Percentiles rank a stretch among this genome's conserved stretches.
Conservation (phyloP, 2,329 filamentous ascomycete species). For the Harringtonia aguacate region DNA sequence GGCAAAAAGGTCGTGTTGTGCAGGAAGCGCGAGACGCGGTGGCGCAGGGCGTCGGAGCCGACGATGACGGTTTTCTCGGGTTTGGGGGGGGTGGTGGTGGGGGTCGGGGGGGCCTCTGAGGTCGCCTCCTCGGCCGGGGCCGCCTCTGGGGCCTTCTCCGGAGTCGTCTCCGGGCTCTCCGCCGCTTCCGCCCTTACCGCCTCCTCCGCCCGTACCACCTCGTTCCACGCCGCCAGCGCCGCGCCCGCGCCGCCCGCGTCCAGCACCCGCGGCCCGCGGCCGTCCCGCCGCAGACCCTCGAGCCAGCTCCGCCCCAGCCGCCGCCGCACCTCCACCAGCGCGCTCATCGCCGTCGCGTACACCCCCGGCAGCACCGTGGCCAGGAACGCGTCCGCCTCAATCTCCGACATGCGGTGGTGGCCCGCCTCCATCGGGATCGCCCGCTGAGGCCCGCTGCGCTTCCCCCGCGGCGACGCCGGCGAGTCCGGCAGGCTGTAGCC, state of each 20-base stretch:
- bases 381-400: slow-evolving; percentile 65
- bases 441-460: slow-evolving; percentile 47
- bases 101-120: slow-evolving; percentile 19
- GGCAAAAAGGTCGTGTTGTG: slow-evolving; percentile 89
- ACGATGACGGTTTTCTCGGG: slow-evolving; percentile 76
- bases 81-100: slow-evolving; percentile 32
- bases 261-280: slow-evolving; percentile 51
- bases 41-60: slow-evolving; percentile 62
- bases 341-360: slow-evolving; percentile 57
- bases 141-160: slow-evolving; percentile 26
- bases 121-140: slow-evolving; percentile 31
- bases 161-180: slow-evolving; percentile 52
- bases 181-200: slow-evolving; percentile 48
- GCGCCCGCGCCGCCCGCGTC: slow-evolving; percentile 68
- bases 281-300: too few species aligned
- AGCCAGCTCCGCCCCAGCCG: slow-evolving; percentile 64
- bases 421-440: slow-evolving; percentile 53
- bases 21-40: slow-evolving; percentile 65
- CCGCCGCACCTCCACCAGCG: slow-evolving; percentile 63
- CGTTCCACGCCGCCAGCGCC: slow-evolving; percentile 63
- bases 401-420: slow-evolving; percentile 58
- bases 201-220: slow-evolving; percentile 75
- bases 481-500: slow-evolving; percentile 68
- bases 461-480: slow-evolving; percentile 49
- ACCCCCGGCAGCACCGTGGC: slow-evolving; percentile 58